Evolutionary conservation across 208 protist genomes (phyloP), one percentile per base, ranked within the genome.

Genomic region (Crithidia sp.): DNA sequence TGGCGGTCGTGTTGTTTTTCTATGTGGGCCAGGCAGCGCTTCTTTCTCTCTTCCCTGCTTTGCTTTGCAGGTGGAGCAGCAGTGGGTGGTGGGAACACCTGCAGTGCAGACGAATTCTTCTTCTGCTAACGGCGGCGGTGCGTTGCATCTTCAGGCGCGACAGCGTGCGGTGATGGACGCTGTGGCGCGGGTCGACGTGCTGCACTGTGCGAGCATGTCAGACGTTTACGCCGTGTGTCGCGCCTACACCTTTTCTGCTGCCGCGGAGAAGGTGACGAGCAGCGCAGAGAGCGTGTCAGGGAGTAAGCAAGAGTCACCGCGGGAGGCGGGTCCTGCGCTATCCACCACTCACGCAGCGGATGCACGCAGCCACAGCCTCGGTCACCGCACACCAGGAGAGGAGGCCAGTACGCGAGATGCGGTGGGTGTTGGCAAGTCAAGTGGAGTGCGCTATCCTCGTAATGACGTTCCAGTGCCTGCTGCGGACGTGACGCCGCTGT

Each of bases 1-100:
- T 7, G 88, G 85, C 12, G 88, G 88, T 2, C 63, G 59, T 43
- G 88, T 90, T 7, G 77, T 87, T 16, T 83, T 84, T 67, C 41
- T 90, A 3, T 79, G 72, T 50, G 58, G 80, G 1, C 88, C 88
- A 0, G 82, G 81, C 13, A 81, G 74, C 40, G 59, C 71, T 0
- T 71, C 65, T 6, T 88, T 91, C 60, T 65, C 68, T 13, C 71
- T 88, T 16, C 53, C 74, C 2, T 50, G 59, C 7, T 86, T 91
- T 68, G 79, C 79, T 41, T 63, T 77, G 43, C 59, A 69, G 7
- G 64, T 91, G 5, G 86, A 91, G 71, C 60, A n/a, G 50, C 71
- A 79, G 17, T 77, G 60, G 71, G 44, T 77, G 50, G n/a, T 36
- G 49, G 6, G 16, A 37, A 7, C 49, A 28, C 28, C 28, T 28